phyloP scores from a whole-genome alignment of 2,329 filamentous ascomycete genomes.

The Fusarium proliferatum region DNA sequence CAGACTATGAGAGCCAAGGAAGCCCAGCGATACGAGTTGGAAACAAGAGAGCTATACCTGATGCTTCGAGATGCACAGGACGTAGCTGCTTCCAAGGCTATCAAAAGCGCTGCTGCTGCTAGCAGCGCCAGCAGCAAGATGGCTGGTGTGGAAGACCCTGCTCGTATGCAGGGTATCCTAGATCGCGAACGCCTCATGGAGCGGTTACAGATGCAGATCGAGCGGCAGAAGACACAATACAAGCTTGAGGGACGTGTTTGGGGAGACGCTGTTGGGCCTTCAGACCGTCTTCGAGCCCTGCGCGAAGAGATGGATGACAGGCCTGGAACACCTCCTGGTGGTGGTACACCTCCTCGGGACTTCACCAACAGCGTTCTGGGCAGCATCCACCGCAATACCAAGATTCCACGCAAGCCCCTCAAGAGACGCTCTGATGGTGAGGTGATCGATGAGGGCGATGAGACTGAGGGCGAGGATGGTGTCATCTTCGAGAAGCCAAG shows the following conservation, averaged over 20 bases:
- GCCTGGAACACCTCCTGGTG: conserved; percentile 59
- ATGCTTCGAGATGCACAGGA: conserved; percentile 99
- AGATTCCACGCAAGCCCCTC: conserved; percentile 66
- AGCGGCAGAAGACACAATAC: conserved; percentile 96
- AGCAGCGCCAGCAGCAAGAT: conserved; percentile 60
- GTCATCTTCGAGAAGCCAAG: conserved; percentile 80
- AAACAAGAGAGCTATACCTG: conserved; percentile 95
- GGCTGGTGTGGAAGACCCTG: conserved; percentile 72
- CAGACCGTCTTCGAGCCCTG: conserved; percentile 89
- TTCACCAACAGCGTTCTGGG: conserved; percentile 80
- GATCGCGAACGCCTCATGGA: conserved; percentile 94
- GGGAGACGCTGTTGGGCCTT: conserved; percentile 84
- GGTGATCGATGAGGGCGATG: conserved; percentile 62
- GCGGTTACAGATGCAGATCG: conserved; percentile 92
- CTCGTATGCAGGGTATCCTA: conserved; percentile 89
- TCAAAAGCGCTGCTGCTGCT: conserved; percentile 59
- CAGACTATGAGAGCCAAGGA: conserved; percentile 90
- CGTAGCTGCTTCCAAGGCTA: conserved; percentile 87
- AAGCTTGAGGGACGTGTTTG: conserved; percentile 95
- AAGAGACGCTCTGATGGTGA: conserved; percentile 54
- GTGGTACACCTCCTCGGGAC: conserved; percentile 66
- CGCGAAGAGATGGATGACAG: conserved; percentile 92
- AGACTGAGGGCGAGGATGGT: conserved; percentile 60
- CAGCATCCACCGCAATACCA: conserved; percentile 72
- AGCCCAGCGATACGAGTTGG: conserved; percentile 92